Conservation (phyloP, 805 yeast species). For the Sungouiozyma ichnusensis region DNA sequence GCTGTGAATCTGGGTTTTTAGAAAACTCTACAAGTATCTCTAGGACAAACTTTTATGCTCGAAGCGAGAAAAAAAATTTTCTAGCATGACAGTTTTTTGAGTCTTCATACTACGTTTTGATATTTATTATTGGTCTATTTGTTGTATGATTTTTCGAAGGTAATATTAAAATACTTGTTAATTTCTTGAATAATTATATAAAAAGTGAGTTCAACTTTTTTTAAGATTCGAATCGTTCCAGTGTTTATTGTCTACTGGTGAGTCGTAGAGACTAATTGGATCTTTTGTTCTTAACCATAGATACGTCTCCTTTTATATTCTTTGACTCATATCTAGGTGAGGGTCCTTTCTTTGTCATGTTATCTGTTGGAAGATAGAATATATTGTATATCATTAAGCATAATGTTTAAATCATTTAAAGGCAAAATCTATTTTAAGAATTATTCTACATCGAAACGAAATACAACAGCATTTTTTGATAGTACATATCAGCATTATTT, state of each 20-base stretch:
- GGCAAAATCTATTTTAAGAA: conserved; percentile 31
- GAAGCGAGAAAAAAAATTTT: no score
- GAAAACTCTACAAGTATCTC: no score
- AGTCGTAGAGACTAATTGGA: no score
- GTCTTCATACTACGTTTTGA: no score
- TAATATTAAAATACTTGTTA: not conserved
- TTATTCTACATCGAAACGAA: conserved; percentile 16
- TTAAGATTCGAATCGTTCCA: no score
- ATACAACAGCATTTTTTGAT: conserved; percentile 30
- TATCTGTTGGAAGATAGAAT: no score
- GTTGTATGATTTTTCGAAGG: not conserved
- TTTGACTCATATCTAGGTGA: not conserved
- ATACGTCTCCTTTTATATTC: not conserved
- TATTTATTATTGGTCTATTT: not conserved
- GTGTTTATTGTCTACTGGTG: no score
- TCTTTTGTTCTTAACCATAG: not conserved
- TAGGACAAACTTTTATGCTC: no score
- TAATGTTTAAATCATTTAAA: conserved; percentile 35
- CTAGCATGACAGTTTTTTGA: no score
- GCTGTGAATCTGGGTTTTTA: no score
- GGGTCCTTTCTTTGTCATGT: not conserved
- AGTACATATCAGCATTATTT: conserved; percentile 33
- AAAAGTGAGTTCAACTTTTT: not conserved
- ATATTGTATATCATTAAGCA: no score
- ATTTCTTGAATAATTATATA: not conserved